Percentiles rank a stretch among this genome's conserved stretches.
phyloP scores from a whole-genome alignment of 768 basidiomycete genomes.

The Calvatia gigantea region DNA sequence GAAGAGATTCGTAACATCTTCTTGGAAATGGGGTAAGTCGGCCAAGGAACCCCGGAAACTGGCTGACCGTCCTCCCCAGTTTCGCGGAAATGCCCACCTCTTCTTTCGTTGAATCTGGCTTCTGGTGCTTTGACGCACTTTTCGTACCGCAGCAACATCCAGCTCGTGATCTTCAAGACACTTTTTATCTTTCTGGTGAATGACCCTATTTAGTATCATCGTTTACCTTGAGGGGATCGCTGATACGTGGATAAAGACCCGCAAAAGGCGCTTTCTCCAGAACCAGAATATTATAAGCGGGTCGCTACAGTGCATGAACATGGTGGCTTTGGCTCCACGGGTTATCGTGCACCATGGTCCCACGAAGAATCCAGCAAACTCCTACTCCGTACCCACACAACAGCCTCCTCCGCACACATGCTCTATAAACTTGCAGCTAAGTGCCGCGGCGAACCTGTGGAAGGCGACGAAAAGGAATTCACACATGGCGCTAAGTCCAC shows the following conservation, averaged over 20 bases:
- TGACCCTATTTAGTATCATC: neutral
- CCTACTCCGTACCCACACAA: slow-evolving; percentile 94
- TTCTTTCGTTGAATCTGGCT: slow-evolving; percentile 94
- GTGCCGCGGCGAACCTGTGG: slow-evolving; percentile 58
- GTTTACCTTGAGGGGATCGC: neutral
- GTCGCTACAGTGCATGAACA: slow-evolving; percentile 82
- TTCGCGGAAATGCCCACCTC: slow-evolving; percentile 99
- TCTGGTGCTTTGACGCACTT: slow-evolving; percentile 99
- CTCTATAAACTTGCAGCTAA: slow-evolving; percentile 89
- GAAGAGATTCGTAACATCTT: slow-evolving; percentile 98
- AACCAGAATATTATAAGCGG: slow-evolving; percentile 78
- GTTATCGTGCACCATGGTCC: slow-evolving; percentile 97
- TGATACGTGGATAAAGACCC: slow-evolving; percentile 55
- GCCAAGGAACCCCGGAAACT: neutral
- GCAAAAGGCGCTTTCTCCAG: slow-evolving; percentile 66
- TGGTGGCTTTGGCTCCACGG: slow-evolving; percentile 88
- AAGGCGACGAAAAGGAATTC: slow-evolving; percentile 39
- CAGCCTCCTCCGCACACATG: slow-evolving; percentile 91
- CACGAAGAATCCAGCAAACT: slow-evolving; percentile 89
- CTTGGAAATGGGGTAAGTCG: slow-evolving; percentile 93
- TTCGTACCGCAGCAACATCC: slow-evolving; percentile 99
- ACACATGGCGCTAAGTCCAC: slow-evolving; percentile 32
- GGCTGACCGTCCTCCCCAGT: slow-evolving; percentile 35
- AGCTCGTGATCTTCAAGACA: slow-evolving; percentile 95
- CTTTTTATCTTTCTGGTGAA: slow-evolving; percentile 93